phyloP scores from a whole-genome alignment of 1,284 basidiomycete genomes.

The Marasmius sp. region DNA sequence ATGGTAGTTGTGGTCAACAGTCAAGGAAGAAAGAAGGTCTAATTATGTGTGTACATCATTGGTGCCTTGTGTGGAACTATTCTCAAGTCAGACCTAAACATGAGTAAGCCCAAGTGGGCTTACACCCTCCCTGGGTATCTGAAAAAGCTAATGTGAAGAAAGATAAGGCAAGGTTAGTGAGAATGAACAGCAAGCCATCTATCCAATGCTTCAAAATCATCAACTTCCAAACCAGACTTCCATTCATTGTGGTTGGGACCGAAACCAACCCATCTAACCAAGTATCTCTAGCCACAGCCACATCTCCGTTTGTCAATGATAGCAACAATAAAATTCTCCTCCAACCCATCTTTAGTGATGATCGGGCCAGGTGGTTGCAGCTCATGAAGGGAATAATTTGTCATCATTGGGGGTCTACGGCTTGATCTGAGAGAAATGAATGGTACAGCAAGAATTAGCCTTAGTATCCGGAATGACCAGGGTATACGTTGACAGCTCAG shows the following conservation, averaged over 20 bases:
- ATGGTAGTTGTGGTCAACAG: too few species aligned
- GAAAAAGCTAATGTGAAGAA: too few species aligned
- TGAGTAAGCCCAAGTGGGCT: too few species aligned
- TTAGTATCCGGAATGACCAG: conserved; percentile 17
- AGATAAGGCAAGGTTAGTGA: neutral
- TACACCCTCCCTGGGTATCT: neutral
- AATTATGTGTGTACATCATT: too few species aligned
- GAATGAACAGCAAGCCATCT: conserved; percentile 10
- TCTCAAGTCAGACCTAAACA: too few species aligned
- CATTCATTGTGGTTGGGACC: conserved; percentile 5
- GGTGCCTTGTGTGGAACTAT: too few species aligned
- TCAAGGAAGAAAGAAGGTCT: too few species aligned
- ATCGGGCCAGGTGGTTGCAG: conserved; percentile 9
- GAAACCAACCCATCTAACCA: conserved; percentile 3
- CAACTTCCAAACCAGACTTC: neutral
- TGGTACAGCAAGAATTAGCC: conserved; percentile 17
- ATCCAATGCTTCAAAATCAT: conserved; percentile 20
- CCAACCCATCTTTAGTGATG: conserved; percentile 5
- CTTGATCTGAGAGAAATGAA: conserved; percentile 21
- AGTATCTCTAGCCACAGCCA: conserved; percentile 4
- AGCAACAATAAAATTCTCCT: neutral
- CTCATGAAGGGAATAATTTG: conserved; percentile 9
- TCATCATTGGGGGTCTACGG: conserved; percentile 11
- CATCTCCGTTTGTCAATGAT: neutral
- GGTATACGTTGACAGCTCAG: conserved; percentile 21